Percentiles rank a stretch among this genome's conserved stretches.
Conservation (phyloP, 2,329 filamentous ascomycete species). For the Sarocladium kiliense region DNA sequence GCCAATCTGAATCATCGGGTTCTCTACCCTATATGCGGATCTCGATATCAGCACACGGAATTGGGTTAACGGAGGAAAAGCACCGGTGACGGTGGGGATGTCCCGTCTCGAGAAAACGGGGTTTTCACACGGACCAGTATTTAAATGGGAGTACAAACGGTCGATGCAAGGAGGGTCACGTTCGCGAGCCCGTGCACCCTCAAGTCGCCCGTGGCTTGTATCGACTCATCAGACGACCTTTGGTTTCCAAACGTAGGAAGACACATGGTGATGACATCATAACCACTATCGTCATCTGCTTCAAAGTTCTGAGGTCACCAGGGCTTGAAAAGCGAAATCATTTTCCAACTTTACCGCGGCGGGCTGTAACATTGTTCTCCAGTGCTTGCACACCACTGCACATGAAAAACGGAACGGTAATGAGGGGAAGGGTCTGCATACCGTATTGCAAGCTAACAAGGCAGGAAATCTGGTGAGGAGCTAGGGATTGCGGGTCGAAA, state of each 20-base stretch:
- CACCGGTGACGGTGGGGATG: background rate
- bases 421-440: background rate
- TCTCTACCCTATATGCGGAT: too few species aligned
- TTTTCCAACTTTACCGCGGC: too few species aligned
- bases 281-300: background rate
- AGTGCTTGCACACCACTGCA: too few species aligned
- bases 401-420: background rate
- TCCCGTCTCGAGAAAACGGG: background rate
- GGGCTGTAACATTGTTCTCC: too few species aligned
- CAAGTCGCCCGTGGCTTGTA: background rate
- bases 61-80: background rate
- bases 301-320: background rate
- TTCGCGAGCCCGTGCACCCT: too few species aligned
- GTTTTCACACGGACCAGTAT: too few species aligned
- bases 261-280: slow-evolving; percentile 7
- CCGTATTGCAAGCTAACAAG: background rate
- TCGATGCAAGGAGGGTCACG: too few species aligned
- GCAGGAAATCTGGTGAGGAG: background rate
- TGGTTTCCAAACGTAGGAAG: background rate
- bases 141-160: too few species aligned
- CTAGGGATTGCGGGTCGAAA: background rate
- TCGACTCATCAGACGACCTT: background rate
- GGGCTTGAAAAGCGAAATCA: too few species aligned
- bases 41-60: too few species aligned
- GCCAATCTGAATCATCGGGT: too few species aligned